A percentile compares a stretch with the other conserved stretches of the same genome.
These are phyloP conservation scores for Penicillium sp. DNA, from an alignment of 2,329 filamentous ascomycete genomes.

Conservation along the genomic window DNA sequence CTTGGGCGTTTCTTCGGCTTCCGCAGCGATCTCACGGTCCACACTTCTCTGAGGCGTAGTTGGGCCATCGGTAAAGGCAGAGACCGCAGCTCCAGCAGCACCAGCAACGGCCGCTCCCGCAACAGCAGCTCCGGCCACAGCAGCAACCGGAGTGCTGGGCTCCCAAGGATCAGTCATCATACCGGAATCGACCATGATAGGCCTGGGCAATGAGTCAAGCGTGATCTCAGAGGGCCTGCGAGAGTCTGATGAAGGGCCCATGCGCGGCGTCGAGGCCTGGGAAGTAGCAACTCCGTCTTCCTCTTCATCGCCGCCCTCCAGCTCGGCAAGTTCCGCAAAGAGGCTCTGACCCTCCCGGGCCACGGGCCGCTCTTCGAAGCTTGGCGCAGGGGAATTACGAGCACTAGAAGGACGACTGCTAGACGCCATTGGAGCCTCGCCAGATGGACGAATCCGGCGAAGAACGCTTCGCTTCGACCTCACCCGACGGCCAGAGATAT, in stretches of 20 bases:
- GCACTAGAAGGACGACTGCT: conserved; percentile 47
- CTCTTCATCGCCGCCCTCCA: conserved; percentile 74
- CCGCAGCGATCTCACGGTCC: conserved; percentile 27
- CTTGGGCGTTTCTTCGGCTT: conserved; percentile 30
- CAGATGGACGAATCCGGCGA: conserved; percentile 62
- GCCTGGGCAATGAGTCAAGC: conserved; percentile 31
- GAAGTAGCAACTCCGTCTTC: conserved; percentile 55
- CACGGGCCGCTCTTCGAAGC: conserved; percentile 54
- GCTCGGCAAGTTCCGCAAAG: conserved; percentile 85
- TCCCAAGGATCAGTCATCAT: conserved; percentile 68
- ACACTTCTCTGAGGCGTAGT: conserved; percentile 30
- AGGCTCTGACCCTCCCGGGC: conserved; percentile 74
- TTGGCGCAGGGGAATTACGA: conserved; percentile 60
- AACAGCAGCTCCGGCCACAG: conserved; percentile 25
- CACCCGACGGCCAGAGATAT: conserved; percentile 73
- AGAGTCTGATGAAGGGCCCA: conserved; percentile 37
- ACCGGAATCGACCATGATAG: conserved; percentile 64
- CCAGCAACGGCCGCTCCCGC: conserved; percentile 10
- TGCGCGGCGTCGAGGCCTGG: conserved; percentile 49
- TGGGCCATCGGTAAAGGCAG: conserved; percentile 30
- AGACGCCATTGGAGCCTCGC: conserved; percentile 51
- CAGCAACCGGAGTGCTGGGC: conserved; percentile 36
- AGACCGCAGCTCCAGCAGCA: conserved; percentile 27
- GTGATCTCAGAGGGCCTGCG: conserved; percentile 41
- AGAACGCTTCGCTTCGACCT: conserved; percentile 69